Evolutionary conservation across 1,139 yeast species (phyloP), one percentile per base, ranked within the genome.

Genomic region (Yamadazyma taylorii): DNA sequence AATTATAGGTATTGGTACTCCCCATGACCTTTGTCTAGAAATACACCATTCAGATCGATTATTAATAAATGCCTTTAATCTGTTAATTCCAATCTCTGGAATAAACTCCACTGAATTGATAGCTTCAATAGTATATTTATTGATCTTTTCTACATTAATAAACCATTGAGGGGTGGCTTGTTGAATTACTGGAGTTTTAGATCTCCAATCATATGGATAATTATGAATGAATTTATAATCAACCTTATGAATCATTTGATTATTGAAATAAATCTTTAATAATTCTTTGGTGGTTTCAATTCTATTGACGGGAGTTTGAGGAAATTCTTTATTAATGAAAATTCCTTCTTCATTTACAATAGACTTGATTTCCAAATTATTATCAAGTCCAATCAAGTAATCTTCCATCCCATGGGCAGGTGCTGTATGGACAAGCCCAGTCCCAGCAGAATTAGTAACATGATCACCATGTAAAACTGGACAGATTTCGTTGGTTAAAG

Each of bases 391-490:
- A 22, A 85, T 71, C 17, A 83, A 53, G 56, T 87, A 90, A 66
- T 92, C 99, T 47, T 94, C 98, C 52, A 83, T 79, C 50, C 99
- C 99, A 58, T 92, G 98, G 0, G 97, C 97, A 2, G 98, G 97
- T 0, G 98, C 97, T 13, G 89, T 86, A 54, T 92, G 99, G 1
- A 92, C 99, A 12, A 94, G 64, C 2, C 98, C 99, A 0, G 98
- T 88, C 61, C 99, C 99, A 0, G 95, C 81, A 2, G 75, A 52
- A 36, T 78, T 76, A 1, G 89, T 80, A 10, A 94, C 97, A 61
- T 90, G 96, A 35, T 75, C 78, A 3, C 95, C 97, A 41, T 79
- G 81, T 2, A 90, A 50, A 4, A 94, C 66, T 0, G 95, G 95
- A 44, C 70, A 75, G 1, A 43, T 40, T 1, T 63, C 63, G 3